Conservation (phyloP, 345 rosid species). For the Lepidium aucheri region DNA sequence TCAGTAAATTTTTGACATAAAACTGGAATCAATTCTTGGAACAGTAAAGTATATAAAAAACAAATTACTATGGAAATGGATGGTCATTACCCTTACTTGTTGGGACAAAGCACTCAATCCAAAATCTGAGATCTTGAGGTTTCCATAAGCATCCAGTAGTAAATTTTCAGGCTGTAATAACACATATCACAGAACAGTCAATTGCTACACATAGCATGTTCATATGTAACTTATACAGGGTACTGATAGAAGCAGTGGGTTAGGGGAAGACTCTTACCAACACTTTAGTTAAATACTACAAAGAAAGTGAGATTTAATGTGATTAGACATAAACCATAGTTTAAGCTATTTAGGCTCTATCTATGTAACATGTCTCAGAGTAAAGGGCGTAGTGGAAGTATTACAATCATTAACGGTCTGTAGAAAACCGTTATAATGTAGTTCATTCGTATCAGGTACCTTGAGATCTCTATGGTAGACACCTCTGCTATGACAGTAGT, state of each 20-base stretch:
- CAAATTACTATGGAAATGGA: neutral
- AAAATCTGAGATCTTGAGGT: slow-evolving; percentile 94
- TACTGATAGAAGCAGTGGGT: neutral
- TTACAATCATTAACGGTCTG: neutral
- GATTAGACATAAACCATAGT: neutral
- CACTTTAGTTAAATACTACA: no score
- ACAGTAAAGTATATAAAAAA: neutral
- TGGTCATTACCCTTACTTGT: slow-evolving; percentile 77
- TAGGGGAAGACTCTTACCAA: neutral
- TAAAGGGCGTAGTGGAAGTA: no score
- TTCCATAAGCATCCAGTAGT: slow-evolving; percentile 73
- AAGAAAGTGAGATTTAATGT: neutral
- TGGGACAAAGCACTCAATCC: slow-evolving; percentile 95
- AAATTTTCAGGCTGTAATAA: slow-evolving; percentile 81
- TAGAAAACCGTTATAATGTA: neutral
- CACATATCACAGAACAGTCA: neutral
- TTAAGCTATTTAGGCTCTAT: no score
- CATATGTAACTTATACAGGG: neutral
- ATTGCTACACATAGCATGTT: neutral
- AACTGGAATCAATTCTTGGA: neutral
- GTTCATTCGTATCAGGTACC: slow-evolving; percentile 23
- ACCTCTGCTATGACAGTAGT: slow-evolving; percentile 97
- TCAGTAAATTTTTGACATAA: neutral
- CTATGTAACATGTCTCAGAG: no score
- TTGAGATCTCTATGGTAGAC: slow-evolving; percentile 96